A percentile compares a stretch with the other conserved stretches of the same genome.
Conservation (phyloP, 345 rosid species). For the Syzygium oleosum region DNA sequence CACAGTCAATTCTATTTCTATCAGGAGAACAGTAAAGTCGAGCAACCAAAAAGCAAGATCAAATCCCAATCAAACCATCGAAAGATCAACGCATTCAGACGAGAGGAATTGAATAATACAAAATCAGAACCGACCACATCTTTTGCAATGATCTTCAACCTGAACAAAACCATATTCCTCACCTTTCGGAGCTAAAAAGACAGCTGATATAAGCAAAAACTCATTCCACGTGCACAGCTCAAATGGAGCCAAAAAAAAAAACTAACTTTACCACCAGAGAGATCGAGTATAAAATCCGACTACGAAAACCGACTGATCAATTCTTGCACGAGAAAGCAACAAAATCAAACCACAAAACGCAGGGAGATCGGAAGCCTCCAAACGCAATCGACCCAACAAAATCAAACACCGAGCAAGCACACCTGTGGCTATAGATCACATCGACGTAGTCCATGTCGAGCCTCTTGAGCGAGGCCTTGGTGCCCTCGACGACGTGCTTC, state of each 20-base stretch:
- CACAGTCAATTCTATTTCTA: not conserved
- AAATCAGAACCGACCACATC: not conserved
- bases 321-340: not conserved
- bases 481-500: slow-evolving; percentile 91
- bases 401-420: not conserved
- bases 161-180: not conserved
- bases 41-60: not conserved
- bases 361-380: not conserved
- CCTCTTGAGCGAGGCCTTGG: slow-evolving; percentile 83
- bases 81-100: not conserved
- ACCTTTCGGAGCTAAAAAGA: not conserved
- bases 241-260: not conserved
- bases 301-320: not conserved
- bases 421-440: slow-evolving; percentile 81
- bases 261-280: not conserved
- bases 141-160: not conserved
- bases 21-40: not conserved
- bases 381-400: not conserved
- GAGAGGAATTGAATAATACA: not conserved
- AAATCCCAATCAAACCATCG: not conserved
- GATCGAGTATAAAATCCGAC: not conserved
- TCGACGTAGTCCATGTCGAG: slow-evolving; percentile 94
- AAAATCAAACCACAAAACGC: not conserved
- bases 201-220: not conserved
- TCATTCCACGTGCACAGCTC: not conserved